Percentiles rank a stretch among this genome's conserved stretches.
Conservation (phyloP, 2,329 filamentous ascomycete genomes). For the Fusarium cyanostomum region DNA sequence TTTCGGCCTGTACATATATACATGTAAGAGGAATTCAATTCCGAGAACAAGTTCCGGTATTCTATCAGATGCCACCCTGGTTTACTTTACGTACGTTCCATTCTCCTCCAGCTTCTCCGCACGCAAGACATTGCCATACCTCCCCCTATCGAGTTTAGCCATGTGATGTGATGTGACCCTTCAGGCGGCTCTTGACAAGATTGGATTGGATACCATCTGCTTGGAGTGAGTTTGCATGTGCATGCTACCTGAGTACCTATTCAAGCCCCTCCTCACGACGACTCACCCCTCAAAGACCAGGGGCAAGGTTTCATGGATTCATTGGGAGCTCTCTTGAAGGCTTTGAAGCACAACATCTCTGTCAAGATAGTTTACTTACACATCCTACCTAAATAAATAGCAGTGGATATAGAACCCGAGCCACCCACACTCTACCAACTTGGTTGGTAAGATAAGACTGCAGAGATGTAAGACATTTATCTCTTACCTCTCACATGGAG, state of each 20-base stretch:
- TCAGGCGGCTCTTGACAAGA: conserved; percentile 23
- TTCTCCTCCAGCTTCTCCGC: conserved; percentile 17
- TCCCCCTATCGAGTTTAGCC: conserved; percentile 34
- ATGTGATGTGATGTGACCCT: conserved; percentile 37
- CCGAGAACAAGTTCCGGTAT: neutral
- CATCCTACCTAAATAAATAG: too few species aligned
- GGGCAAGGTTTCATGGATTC: conserved; percentile 8
- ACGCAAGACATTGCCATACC: conserved; percentile 26
- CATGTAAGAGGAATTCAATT: conserved; percentile 1
- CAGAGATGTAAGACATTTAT: neutral
- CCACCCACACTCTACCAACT: too few species aligned
- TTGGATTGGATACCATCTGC: conserved; percentile 19
- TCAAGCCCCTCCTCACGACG: conserved; percentile 15
- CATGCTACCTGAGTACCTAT: too few species aligned
- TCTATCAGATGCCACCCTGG: neutral
- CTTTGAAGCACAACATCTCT: too few species aligned
- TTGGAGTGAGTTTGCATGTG: conserved; percentile 11
- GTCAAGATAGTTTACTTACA: too few species aligned
- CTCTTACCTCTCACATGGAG: neutral
- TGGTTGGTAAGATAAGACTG: too few species aligned
- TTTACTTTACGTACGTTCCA: neutral
- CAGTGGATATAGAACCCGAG: too few species aligned
- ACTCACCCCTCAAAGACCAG: conserved; percentile 2
- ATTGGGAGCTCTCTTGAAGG: neutral
- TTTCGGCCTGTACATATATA: neutral